Conservation (phyloP, 352 stramenopile species). For the Globisporangium okanoganense region DNA sequence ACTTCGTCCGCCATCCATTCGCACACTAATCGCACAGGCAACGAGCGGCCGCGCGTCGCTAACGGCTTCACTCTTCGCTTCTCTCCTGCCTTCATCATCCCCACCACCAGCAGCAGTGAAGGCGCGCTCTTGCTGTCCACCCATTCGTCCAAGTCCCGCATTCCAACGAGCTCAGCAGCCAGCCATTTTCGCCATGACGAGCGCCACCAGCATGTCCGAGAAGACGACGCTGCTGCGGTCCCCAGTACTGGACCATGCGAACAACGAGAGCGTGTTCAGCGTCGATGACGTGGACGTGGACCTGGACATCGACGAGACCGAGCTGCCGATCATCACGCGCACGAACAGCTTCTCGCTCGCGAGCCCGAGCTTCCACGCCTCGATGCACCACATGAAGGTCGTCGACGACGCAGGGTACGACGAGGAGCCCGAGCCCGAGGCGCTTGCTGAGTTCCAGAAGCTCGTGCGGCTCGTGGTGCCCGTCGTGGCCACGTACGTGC, state of each 20-base stretch:
- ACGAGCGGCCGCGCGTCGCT: too few relatives aligned
- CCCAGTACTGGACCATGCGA: not conserved
- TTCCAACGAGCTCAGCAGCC: not conserved
- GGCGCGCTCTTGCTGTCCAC: not conserved
- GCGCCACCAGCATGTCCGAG: constrained; percentile 2
- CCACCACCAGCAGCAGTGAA: too few relatives aligned
- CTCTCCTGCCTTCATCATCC: too few relatives aligned
- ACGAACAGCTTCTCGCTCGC: constrained; percentile 44
- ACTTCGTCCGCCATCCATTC: too few relatives aligned
- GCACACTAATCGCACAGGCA: too few relatives aligned
- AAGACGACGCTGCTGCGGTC: constrained; percentile 4
- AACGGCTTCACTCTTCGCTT: too few relatives aligned
- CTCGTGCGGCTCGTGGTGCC: constrained; percentile 44
- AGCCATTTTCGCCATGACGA: not conserved
- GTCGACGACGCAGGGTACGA: constrained; percentile 41
- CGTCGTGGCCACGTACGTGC: constrained; percentile 22
- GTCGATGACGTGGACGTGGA: constrained; percentile 8
- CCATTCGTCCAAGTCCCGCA: not conserved
- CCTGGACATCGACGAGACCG: constrained; percentile 19
- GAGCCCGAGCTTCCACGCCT: constrained; percentile 44
- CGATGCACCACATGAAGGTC: constrained; percentile 36
- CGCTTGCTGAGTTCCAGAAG: constrained; percentile 30
- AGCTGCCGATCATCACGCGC: constrained; percentile 44
- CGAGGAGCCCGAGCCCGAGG: constrained; percentile 17
- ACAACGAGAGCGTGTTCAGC: not conserved